A percentile compares a stretch with the other conserved stretches of the same genome.
These are phyloP conservation scores for Prinsepia uniflora DNA, from an alignment of 306 rosid species.

Conservation along the genomic window DNA sequence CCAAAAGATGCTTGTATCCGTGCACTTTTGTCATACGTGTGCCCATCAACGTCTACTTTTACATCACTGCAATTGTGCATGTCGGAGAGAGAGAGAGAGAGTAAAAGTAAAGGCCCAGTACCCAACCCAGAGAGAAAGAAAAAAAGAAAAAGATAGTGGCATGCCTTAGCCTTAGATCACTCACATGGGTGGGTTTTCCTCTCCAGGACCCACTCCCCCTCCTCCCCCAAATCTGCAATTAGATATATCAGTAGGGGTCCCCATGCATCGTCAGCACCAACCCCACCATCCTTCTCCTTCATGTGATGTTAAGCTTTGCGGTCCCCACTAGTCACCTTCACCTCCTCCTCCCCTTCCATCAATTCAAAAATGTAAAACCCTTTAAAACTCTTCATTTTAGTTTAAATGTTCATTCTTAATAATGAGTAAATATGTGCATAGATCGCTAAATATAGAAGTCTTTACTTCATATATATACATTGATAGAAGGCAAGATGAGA, in stretches of 20 bases:
- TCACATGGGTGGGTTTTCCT: conserved; percentile 62
- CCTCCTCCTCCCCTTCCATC: conserved; percentile 38
- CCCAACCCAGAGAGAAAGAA: neutral
- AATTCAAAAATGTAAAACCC: neutral
- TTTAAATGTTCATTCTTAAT: no score
- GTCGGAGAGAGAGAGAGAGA: conserved; percentile 19
- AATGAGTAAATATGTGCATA: no score
- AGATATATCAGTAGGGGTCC: conserved; percentile 42
- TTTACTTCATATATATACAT: neutral
- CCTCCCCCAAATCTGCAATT: conserved; percentile 55
- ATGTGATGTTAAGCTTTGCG: conserved; percentile 54
- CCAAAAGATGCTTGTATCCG: conserved; percentile 64
- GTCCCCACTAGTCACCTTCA: conserved; percentile 11
- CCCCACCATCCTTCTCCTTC: conserved; percentile 6
- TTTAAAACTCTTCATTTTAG: neutral
- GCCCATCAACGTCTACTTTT: conserved; percentile 51
- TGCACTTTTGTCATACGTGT: conserved; percentile 80
- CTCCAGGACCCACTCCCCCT: conserved; percentile 49
- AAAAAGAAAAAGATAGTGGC: conserved; percentile 27
- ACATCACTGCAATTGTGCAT: conserved; percentile 31
- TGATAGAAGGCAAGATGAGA: neutral
- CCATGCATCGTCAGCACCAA: conserved; percentile 51
- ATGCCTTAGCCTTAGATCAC: conserved; percentile 11
- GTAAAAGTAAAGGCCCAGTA: conserved; percentile 13
- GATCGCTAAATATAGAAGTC: no score